Evolutionary conservation across 192 early-diverging fungal species (phyloP).

Genomic region (Cetraspora pellucida): DNA sequence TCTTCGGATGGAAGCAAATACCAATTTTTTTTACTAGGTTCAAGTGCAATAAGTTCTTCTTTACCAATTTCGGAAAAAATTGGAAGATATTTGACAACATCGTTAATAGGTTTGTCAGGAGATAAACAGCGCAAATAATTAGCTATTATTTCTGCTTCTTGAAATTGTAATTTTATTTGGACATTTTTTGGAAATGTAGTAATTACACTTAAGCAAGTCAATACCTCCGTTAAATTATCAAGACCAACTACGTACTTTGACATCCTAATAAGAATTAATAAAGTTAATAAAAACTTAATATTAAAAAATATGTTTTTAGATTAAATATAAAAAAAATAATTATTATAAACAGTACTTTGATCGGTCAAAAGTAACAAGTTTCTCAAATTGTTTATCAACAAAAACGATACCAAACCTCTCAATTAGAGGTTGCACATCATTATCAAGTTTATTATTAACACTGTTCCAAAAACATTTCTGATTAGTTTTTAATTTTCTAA

Average conservation of each 20-base stretch:
- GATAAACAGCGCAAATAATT: no score
- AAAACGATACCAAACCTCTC: conserved; percentile 5
- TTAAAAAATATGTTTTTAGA: background rate
- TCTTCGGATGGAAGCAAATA: background rate
- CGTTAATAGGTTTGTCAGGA: no score
- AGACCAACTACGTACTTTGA: no score
- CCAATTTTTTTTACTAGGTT: background rate
- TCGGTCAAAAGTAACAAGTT: background rate
- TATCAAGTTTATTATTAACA: background rate
- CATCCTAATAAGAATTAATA: no score
- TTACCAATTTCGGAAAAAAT: background rate
- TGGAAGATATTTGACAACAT: conserved; percentile 2
- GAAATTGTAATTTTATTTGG: no score
- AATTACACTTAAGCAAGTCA: no score
- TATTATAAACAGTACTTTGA: background rate
- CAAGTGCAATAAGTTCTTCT: background rate
- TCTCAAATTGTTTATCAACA: background rate
- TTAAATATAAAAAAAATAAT: background rate
- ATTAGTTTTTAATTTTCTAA: conserved; percentile 4
- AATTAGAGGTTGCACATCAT: background rate
- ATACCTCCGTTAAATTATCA: no score
- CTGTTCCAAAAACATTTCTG: background rate
- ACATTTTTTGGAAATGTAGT: no score
- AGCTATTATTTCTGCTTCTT: no score
- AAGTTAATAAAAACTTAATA: no score